Conservation (phyloP, 139 green algal species). For the Yamagishiella unicocca region DNA sequence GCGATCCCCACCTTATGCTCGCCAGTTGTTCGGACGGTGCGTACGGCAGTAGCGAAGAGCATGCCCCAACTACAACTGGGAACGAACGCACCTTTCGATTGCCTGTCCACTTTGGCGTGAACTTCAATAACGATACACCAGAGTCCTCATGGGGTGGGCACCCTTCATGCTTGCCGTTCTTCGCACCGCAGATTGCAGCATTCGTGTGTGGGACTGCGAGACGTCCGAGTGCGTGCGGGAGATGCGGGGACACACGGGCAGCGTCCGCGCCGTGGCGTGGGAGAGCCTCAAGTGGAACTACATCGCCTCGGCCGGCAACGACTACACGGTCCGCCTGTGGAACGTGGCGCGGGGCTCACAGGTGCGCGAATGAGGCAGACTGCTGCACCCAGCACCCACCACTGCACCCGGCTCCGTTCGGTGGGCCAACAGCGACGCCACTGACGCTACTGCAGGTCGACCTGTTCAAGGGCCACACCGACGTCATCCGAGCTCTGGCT, state of each 20-base stretch:
- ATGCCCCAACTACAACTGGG: no score
- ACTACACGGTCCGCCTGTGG: constrained; percentile 44
- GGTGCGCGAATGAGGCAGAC: no score
- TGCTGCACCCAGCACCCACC: no score
- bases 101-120: no score
- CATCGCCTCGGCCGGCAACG: constrained; percentile 35
- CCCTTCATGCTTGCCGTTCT: no score
- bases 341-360: constrained; percentile 30
- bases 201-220: constrained; percentile 39
- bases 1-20: constrained; percentile 30
- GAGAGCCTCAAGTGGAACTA: constrained; percentile 40
- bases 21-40: constrained; percentile 25
- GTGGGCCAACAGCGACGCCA: no score
- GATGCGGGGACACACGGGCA: constrained; percentile 33
- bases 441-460: neutral
- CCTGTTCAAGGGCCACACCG: constrained; percentile 39
- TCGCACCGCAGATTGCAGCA: constrained; percentile 40
- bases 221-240: constrained; percentile 38
- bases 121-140: no score
- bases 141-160: no score
- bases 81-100: no score
- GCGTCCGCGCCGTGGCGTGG: constrained; percentile 32
- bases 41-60: no score
- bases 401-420: no score
- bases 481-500: constrained; percentile 32